Evolutionary conservation across 345 rosid species (phyloP), one percentile per base, ranked within the genome.

Genomic region (Camelina laxa): DNA sequence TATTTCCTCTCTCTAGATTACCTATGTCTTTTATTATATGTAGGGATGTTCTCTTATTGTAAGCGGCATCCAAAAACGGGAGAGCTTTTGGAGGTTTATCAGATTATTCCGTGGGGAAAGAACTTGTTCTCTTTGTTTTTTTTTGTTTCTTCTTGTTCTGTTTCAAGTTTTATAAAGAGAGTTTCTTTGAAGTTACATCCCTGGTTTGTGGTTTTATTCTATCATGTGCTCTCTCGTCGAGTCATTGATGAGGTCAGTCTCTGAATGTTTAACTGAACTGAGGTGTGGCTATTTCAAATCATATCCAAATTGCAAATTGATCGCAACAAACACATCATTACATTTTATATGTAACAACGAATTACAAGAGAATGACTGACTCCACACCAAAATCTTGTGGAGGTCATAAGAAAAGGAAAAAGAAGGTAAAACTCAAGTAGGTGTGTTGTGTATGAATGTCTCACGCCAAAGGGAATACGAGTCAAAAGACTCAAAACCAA

Each of bases 301-400:
- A 54, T 45, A 53, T 2, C 20, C 22, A 63, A 47, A 47, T 48
- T 47, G 44, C 51, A 63, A 63, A 45, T 16, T 35, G 12, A 62
- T 70, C 16, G 45, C 53, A 8, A 48, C 20, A 48, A 61, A 68
- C 57, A 67, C 35, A 75, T 4, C 79, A 55, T 54, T 35, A 62
- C 65, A 76, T 76, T 62, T 13, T 47, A 20, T 39, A 61, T 60
- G 63, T 30, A 67, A 60, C 60, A 75, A 75, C 19, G 55, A 19
- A 60, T 31, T 41, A 67, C 79, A 61, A 62, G 58, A 54, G 19
- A 68, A 31, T 30, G 60, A 27, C 30, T 0, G n/a, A 38, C 60
- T 75, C 63, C 61, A 16, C 47, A 75, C 74, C 62, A 60, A 75
- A 67, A 68, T 41, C 49, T 60, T 51, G 47, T 41, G 63, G 56